Evolutionary conservation across 1,284 basidiomycete genomes (phyloP), one percentile per base, ranked within the genome.

Genomic region (Jaminaea rosea): DNA sequence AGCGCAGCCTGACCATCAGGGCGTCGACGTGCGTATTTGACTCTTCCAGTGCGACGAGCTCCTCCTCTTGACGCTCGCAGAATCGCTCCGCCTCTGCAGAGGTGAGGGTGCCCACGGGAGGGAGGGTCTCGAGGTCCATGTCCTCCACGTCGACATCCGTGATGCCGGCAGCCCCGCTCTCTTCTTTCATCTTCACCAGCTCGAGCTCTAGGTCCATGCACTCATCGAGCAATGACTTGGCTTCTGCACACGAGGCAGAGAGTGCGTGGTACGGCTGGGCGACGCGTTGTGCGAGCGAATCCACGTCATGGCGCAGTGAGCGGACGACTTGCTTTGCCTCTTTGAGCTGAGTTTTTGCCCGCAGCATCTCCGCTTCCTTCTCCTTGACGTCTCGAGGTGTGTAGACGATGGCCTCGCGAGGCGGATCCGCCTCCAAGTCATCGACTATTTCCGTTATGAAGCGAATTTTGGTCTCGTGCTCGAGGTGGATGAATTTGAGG

Each of bases 401-500:
- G 44, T 66, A 62, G 37, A 68, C 65, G 44, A 60, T 63, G 10
- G 66, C 62, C 49, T 68, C 66, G 19, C 60, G 63, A 23, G 39
- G 39, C 13, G 39, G 39, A 42, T 63, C 66, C 5, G 59, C 62
- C 46, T 68, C 66, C 37, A 62, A 49, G 29, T 69, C 66, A 31
- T 69, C 66, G 51, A 65, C 60, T 44, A 69, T 53, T 39, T 67
- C 64, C 17, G 60, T 60, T 41, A 69, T 56, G 56, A 69, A 69
- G 11, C 64, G 64, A 55, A 66, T 58, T 55, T 69, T 69, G 37
- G 66, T 69, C 53, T 69, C 66, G 44, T 67, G 64, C 50, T 69
- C 66, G 34, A 69, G 53, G 46, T 66, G 66, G 53, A 67, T 67
- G 47, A 69, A 69, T 47, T 69, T 69, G 49, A 69, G 63, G 57